Percentiles rank a stretch among this genome's conserved stretches.
Conservation (phyloP, 805 yeast genomes). For the Tanozyma kutaoensis region DNA sequence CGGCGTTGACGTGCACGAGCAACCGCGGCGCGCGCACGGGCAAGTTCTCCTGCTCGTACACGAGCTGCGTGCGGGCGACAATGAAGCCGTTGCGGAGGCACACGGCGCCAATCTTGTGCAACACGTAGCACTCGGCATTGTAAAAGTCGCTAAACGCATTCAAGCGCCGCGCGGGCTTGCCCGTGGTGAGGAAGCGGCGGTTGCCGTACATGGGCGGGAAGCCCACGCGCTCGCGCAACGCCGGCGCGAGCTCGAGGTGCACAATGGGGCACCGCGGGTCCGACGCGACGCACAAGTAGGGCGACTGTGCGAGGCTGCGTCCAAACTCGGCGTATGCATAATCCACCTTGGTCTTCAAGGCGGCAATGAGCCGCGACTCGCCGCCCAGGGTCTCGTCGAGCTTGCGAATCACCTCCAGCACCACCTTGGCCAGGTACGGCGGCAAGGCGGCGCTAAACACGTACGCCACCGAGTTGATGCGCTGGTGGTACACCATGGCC, state of each 20-base stretch:
- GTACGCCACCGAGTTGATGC: constrained; percentile 80
- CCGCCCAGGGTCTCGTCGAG: constrained; percentile 12
- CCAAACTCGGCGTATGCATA: constrained; percentile 26
- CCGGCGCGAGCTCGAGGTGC: constrained; percentile 46
- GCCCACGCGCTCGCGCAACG: constrained; percentile 27
- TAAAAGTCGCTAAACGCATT: constrained; percentile 27
- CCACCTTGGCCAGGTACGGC: constrained; percentile 69
- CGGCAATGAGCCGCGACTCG: constrained; percentile 16
- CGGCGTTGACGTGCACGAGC: constrained; percentile 16
- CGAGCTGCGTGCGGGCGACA: no score
- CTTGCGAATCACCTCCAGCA: constrained; percentile 42
- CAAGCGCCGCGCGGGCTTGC: constrained; percentile 25
- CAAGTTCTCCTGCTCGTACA: constrained; percentile 1
- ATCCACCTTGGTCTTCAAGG: constrained; percentile 27
- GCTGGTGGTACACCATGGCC: constrained; percentile 83
- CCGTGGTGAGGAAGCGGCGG: constrained; percentile 26
- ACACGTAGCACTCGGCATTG: constrained; percentile 42
- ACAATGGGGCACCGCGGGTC: constrained; percentile 50
- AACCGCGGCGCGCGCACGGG: constrained; percentile 23
- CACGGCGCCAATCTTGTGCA: constrained; percentile 55
- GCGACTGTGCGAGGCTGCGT: constrained; percentile 19
- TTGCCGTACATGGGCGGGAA: constrained; percentile 42
- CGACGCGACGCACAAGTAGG: constrained; percentile 41
- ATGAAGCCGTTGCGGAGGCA: no score
- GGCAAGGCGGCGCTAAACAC: constrained; percentile 93